Evolutionary conservation across 306 rosid genomes (phyloP), one percentile per base, ranked within the genome.

Genomic region (Sophora flavescens): DNA sequence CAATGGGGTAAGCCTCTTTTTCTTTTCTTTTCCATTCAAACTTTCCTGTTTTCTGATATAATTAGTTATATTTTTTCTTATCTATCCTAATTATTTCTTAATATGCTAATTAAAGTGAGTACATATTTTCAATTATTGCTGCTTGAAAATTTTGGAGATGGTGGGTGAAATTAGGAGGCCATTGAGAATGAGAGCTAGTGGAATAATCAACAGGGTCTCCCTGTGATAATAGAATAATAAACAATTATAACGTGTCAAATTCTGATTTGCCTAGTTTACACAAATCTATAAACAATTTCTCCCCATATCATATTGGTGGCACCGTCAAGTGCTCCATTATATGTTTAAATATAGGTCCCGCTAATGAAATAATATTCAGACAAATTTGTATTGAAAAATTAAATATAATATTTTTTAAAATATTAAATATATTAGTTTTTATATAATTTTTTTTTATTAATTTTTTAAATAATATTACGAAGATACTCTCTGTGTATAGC

Each of bases 1-100:
- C 86, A 10, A 90, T 90, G 91, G 95, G 95, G 94, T 90, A 84
- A 72, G 64, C 47, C 5, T 45, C 32, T 14, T 6, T 14, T 70
- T 64, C n/a, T 0, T 58, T 30, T n/a, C 1, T 35, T 32, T 36
- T 8, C 6, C 26, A 69, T 41, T 41, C 5, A 41, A 72, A 17
- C 18, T 63, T 73, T 22, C 17, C 15, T 28, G 0, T 63, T 33
- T 17, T 57, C 75, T 53, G 5, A 22, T 22, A 33, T 28, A 42
- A 30, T 59, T 22, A 13, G 33, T 2, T 65, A 3, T 66, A 10
- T 2, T 45, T 10, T 1, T 12, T 45, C 51, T 3, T 45, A 3
- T 12, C 15, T 45, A n/a, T 68, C 15, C 47, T 53, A 17, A 3
- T 16, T 12, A 12, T 45, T 70, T 0, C 74, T 68, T 14, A 18